phyloP scores from a whole-genome alignment of 1,284 basidiomycete genomes.

The Amylostereum areolatum region DNA sequence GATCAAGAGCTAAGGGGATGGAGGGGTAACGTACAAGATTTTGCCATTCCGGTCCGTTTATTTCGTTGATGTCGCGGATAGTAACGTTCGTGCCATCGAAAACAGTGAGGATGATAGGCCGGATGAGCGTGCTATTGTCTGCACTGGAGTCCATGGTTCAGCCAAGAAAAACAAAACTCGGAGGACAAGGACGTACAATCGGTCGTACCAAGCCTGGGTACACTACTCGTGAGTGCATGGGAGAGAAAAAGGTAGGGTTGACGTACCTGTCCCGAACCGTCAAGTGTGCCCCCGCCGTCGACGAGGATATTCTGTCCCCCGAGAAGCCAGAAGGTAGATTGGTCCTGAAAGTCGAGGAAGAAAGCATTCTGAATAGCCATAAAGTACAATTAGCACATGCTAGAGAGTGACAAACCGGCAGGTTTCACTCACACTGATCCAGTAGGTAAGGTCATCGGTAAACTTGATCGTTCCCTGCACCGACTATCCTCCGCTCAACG shows the following conservation, averaged over 20 bases:
- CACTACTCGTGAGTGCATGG: slow-evolving; percentile 4
- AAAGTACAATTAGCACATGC: background rate
- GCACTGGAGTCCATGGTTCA: slow-evolving; percentile 12
- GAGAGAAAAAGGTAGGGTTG: background rate
- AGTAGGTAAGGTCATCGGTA: slow-evolving; percentile 45
- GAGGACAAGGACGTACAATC: slow-evolving; percentile 32
- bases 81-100: slow-evolving; percentile 49
- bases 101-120: slow-evolving; percentile 59
- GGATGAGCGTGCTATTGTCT: slow-evolving; percentile 36
- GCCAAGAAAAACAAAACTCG: too few relatives aligned
- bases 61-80: slow-evolving; percentile 40
- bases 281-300: slow-evolving; percentile 53
- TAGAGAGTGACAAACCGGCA: background rate
- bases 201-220: slow-evolving; percentile 46
- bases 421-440: slow-evolving; percentile 36
- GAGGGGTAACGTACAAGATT: slow-evolving; percentile 35
- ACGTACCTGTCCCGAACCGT: slow-evolving; percentile 50
- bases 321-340: slow-evolving; percentile 58
- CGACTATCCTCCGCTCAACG: slow-evolving; percentile 24
- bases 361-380: slow-evolving; percentile 37
- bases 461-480: slow-evolving; percentile 48
- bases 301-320: slow-evolving; percentile 52
- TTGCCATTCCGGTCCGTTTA: slow-evolving; percentile 45
- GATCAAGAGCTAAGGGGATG: background rate
- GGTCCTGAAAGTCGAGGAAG: slow-evolving; percentile 49